These are phyloP conservation scores for Scutellaria minor DNA, from an alignment of 257 asterid species.

Conservation along the genomic window DNA sequence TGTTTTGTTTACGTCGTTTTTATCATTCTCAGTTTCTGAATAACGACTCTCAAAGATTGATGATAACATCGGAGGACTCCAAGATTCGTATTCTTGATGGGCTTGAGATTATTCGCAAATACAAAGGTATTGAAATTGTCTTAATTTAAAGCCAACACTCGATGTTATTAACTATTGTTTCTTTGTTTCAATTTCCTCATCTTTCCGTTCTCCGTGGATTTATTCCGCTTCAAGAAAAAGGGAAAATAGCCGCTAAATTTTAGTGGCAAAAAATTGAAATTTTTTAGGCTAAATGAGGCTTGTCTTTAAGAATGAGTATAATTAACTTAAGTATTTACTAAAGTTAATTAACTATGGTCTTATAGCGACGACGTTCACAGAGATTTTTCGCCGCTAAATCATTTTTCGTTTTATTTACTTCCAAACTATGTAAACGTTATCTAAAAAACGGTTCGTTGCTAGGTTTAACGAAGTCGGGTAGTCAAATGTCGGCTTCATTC, in stretches of 20 bases:
- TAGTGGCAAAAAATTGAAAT: too few relatives aligned
- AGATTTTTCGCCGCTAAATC: too few relatives aligned
- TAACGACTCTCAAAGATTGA: slow-evolving; percentile 53
- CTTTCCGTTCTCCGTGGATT: too few relatives aligned
- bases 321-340: too few relatives aligned
- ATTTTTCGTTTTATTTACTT: background rate
- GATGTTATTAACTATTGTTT: background rate
- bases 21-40: slow-evolving; percentile 55
- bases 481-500: slow-evolving; percentile 71
- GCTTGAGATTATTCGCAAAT: slow-evolving; percentile 70
- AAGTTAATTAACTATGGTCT: too few relatives aligned
- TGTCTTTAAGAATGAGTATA: too few relatives aligned
- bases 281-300: too few relatives aligned
- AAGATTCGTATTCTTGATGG: slow-evolving; percentile 81
- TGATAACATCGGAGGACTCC: slow-evolving; percentile 88
- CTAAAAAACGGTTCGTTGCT: slow-evolving; percentile 26
- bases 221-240: too few relatives aligned
- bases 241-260: too few relatives aligned
- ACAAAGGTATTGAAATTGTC: slow-evolving; percentile 56
- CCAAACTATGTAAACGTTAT: background rate
- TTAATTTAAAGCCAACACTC: background rate
- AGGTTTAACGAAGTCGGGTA: slow-evolving; percentile 71
- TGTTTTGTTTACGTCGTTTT: slow-evolving; percentile 27
- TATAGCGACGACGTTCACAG: too few relatives aligned
- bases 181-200: too few relatives aligned